Conservation (phyloP, 2,329 filamentous ascomycete species). For the Talaromyces albobiverticillius region DNA sequence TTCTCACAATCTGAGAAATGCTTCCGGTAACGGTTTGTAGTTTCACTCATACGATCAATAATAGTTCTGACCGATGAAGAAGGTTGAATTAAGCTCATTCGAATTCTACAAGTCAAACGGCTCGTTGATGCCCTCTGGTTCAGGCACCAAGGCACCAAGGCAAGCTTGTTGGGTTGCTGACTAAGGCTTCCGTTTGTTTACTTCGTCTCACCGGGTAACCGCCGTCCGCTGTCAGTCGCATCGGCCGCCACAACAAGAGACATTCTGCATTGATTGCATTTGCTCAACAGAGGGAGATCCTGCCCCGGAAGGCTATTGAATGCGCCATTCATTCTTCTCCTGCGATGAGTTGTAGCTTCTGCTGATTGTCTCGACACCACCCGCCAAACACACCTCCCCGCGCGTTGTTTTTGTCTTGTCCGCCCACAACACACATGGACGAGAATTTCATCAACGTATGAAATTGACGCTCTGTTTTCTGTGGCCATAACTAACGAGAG, state of each 20-base stretch:
- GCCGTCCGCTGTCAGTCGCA: neutral
- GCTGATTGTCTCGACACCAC: neutral
- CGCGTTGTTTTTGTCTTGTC: neutral
- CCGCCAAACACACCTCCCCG: neutral
- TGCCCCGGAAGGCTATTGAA: neutral
- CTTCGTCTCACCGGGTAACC: conserved; percentile 14
- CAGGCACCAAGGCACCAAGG: neutral
- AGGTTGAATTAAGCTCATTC: no score
- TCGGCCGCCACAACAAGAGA: neutral
- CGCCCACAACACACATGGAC: conserved; percentile 10
- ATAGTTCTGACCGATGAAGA: no score
- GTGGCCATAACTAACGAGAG: neutral
- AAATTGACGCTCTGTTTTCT: neutral
- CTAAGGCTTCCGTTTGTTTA: conserved; percentile 18
- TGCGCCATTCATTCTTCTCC: neutral
- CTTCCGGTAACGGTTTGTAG: no score
- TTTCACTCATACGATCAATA: no score
- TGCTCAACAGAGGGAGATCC: neutral
- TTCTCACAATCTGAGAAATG: no score
- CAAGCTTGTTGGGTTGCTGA: neutral
- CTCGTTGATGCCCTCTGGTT: no score
- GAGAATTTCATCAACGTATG: conserved; percentile 16
- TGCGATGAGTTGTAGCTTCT: neutral
- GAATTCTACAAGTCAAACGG: neutral
- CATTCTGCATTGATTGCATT: neutral